Evolutionary conservation across 2,329 filamentous ascomycete genomes (phyloP).

Genomic region (Trichoderma cornu-damae): DNA sequence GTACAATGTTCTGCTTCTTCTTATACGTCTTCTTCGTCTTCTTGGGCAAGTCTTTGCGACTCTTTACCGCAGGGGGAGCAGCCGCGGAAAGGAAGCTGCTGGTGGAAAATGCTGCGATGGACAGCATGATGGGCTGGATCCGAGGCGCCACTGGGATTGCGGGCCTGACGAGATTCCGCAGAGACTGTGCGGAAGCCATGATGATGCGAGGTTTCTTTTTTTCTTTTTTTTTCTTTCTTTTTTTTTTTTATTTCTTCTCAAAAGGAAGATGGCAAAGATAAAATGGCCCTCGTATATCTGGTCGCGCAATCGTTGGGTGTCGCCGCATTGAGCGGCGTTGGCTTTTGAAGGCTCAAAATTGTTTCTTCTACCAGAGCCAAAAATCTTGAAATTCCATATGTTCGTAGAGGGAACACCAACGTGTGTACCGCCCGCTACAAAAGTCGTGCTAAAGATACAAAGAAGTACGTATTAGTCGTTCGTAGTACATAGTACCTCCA

Average conservation of each 20-base stretch:
- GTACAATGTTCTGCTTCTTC: constrained; percentile 41
- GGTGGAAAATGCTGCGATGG: constrained; percentile 41
- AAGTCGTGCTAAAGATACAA: neutral
- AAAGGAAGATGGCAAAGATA: neutral
- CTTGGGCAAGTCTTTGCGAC: constrained; percentile 32
- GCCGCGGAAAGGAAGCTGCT: constrained; percentile 28
- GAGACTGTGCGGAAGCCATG: constrained; percentile 40
- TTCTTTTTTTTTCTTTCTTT: too few species aligned
- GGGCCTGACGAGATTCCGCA: constrained; percentile 40
- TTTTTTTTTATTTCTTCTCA: too few species aligned
- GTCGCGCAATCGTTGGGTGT: constrained; percentile 17
- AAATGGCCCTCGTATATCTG: neutral
- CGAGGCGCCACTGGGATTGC: constrained; percentile 31
- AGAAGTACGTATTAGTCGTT: too few species aligned
- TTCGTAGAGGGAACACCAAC: neutral
- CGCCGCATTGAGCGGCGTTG: constrained; percentile 27
- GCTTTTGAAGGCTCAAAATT: constrained; percentile 23
- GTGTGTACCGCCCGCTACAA: neutral
- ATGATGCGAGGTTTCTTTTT: constrained; percentile 3
- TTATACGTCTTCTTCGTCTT: constrained; percentile 50
- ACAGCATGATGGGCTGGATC: constrained; percentile 30
- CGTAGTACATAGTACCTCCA: neutral
- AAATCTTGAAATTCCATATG: constrained; percentile 13
- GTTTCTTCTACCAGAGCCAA: constrained; percentile 17
- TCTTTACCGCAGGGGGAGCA: constrained; percentile 30